phyloP scores from a whole-genome alignment of 257 asterid genomes.

The Lithospermum erythrorhizon region DNA sequence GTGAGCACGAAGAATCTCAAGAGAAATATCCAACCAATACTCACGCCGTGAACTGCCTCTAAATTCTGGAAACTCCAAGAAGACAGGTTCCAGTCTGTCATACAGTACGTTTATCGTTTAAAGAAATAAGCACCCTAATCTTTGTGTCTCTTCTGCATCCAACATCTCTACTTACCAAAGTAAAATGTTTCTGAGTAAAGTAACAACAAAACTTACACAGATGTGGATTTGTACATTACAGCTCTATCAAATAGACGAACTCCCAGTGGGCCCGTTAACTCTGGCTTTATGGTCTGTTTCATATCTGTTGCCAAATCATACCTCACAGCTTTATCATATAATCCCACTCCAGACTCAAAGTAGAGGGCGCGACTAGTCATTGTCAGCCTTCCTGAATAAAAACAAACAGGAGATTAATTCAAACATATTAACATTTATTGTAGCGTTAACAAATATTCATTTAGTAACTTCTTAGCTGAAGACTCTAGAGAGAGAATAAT shows the following conservation, averaged over 20 bases:
- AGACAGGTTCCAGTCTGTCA: slow-evolving; percentile 76
- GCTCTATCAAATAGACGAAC: slow-evolving; percentile 93
- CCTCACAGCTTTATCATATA: slow-evolving; percentile 75
- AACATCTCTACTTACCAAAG: neutral
- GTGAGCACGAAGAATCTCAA: slow-evolving; percentile 70
- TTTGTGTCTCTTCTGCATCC: no score
- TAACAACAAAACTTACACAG: slow-evolving; percentile 39
- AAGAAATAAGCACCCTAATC: neutral
- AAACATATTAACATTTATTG: neutral
- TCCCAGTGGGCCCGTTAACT: slow-evolving; percentile 92
- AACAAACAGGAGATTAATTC: slow-evolving; percentile 7
- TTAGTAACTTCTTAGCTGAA: neutral
- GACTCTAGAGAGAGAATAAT: no score
- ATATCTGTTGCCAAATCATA: slow-evolving; percentile 66
- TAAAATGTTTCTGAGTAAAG: slow-evolving; percentile 19
- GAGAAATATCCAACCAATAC: slow-evolving; percentile 81
- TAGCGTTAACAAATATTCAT: neutral
- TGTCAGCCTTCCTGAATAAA: slow-evolving; percentile 70
- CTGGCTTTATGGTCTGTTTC: slow-evolving; percentile 83
- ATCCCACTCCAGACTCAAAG: slow-evolving; percentile 82
- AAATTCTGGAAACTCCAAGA: slow-evolving; percentile 88
- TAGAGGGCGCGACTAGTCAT: slow-evolving; percentile 74
- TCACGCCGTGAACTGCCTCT: slow-evolving; percentile 81
- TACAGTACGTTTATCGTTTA: slow-evolving; percentile 17
- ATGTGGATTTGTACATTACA: slow-evolving; percentile 81